A percentile compares a stretch with the other conserved stretches of the same genome.
phyloP scores from a whole-genome alignment of 2,329 filamentous ascomycete genomes.

The Fusarium sp. region DNA sequence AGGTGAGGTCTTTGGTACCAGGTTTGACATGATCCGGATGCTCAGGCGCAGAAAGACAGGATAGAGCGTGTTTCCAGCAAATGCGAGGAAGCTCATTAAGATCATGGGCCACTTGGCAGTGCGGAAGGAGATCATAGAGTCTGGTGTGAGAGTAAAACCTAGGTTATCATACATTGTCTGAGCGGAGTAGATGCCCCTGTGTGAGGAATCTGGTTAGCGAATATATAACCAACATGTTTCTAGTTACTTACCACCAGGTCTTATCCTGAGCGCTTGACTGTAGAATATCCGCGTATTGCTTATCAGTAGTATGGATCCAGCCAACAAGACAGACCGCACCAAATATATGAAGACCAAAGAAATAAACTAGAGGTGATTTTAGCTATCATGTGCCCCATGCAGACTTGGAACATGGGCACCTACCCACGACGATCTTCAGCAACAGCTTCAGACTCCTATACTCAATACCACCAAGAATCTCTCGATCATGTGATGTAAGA shows the following conservation, averaged over 20 bases:
- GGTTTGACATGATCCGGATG: constrained; percentile 65
- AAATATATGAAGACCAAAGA: constrained; percentile 57
- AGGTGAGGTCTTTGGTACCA: constrained; percentile 50
- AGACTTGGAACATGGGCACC: background rate
- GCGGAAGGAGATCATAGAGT: constrained; percentile 62
- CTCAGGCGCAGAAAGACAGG: constrained; percentile 66
- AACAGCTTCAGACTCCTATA: constrained; percentile 61
- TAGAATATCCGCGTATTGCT: constrained; percentile 54
- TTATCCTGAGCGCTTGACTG: constrained; percentile 50
- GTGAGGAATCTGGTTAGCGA: too few relatives aligned
- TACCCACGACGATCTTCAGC: constrained; percentile 56
- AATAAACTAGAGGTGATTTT: constrained; percentile 50
- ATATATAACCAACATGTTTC: rapidly evolving
- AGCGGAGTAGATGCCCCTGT: constrained; percentile 59
- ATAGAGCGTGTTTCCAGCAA: constrained; percentile 65
- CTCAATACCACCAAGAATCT: constrained; percentile 60
- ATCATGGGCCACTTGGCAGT: constrained; percentile 56
- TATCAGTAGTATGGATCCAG: constrained; percentile 56
- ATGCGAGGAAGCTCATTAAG: constrained; percentile 59
- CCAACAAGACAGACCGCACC: constrained; percentile 58
- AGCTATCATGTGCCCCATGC: background rate
- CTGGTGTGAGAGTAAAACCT: constrained; percentile 61
- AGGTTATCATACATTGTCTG: constrained; percentile 63
- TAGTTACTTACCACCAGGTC: constrained; percentile 58
- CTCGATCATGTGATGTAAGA: constrained; percentile 51